Base-by-base conservation (phyloP, 208 protist genomes). In the Trypanosoma avium region DNA sequence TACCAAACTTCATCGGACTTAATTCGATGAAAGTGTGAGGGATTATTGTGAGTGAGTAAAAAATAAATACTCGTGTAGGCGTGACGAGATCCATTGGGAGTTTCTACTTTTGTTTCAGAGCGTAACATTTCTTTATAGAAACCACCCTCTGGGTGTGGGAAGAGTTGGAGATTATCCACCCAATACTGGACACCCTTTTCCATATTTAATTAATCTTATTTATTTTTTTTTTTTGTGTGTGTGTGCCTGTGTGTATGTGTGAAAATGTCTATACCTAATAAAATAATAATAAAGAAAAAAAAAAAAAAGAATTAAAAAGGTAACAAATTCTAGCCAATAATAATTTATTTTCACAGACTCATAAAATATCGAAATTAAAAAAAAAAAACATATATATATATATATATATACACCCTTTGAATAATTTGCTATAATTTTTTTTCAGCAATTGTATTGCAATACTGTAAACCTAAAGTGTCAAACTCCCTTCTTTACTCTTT, bases 1-100 rank as follows among this genome's bases (percentile, higher is more conserved):
- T 73, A 35, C 71, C 77, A 88, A 40, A 74, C 69, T 55, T 88
- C 81, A 32, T 84, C 81, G 3, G 73, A 74, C 53, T 63, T 55
- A 21, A 82, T 69, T 21, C 81, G 81, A 58, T 84, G 81, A 32
- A 84, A 67, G 66, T 82, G 81, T 3, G 81, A 84, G 5, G 81
- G 77, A 56, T 68, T 81, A 36, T 72, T 52, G 19, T 61, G 59
- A 4, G 70, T 81, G 33, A 81, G 58, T 17, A 85, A 52, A 50
- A 85, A 85, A 68, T 85, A 85, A 29, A 85, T 85, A 61, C 67
- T 77, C 21, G 61, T 79, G 67, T 79, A 85, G 43, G 60, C 61
- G 40, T 30, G 38, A 21, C 73, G 69, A 13, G 19, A 47, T 33
- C 61, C 65, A 15, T 45, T 53, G 46, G 71, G 36, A 29, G 77